Base-by-base conservation (phyloP, 108 stramenopile species). In the Phaeodactylum tricornutum region DNA sequence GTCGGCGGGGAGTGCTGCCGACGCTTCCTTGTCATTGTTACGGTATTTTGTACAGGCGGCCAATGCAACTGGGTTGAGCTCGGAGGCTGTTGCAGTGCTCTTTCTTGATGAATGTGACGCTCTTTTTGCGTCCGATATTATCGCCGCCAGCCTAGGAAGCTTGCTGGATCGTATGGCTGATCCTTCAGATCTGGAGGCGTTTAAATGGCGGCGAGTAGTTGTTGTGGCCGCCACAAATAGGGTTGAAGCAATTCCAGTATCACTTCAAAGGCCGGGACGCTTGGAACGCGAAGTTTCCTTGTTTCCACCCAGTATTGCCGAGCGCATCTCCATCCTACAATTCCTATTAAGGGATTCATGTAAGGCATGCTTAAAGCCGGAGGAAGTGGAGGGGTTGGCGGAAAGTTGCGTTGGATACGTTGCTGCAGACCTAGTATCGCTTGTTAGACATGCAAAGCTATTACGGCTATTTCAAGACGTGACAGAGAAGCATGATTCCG, bases 81-180 rank as follows among this genome's bases (percentile, higher is more conserved):
- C n/a, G n/a, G n/a, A n/a, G n/a, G n/a, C n/a, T 52, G 55, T 75
- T 8, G 39, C 50, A 12, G 41, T 91, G 20, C 37, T 91, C 17
- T 87, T 91, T 55, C 43, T 86, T 41, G 89, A 91, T 47, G 89
- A 91, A 57, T 84, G 74, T 42, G 89, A 91, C 54, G 79, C 89
- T 12, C 53, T 91, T 4, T 64, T 81, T 2, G 63, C 74, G 9
- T 75, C 74, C 2, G 59, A 66, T 5, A 38, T 45, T 14, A 55
- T 74, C 3, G 79, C 75, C 32, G 65, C 74, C 14, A 75, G 66
- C 62, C 46, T 84, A 23, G 79, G 74, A 15, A 47, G 36, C 33
- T 38, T 84, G 36, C 62, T 91, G 21, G 84, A 90, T 42, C 40
- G 39, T 31, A 64, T 83, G 37, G 53, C 61, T 2, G 40, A 47